These are phyloP conservation scores for Solanum hybrid DNA, from an alignment of 305 asterid genomes.

Conservation along the genomic window DNA sequence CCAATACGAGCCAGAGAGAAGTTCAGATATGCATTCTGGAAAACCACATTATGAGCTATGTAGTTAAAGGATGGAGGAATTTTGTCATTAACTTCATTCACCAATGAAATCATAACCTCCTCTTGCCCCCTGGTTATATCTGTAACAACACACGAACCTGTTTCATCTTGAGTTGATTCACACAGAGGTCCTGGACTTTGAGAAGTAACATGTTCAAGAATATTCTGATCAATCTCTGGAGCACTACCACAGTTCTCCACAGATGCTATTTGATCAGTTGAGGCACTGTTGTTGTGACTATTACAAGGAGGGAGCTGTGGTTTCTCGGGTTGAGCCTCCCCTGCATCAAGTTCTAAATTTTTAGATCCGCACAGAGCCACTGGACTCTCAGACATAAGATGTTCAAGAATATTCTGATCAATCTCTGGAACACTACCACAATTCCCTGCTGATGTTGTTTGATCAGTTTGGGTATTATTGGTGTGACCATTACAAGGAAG, in stretches of 20 bases:
- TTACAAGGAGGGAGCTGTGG: conserved; percentile 23
- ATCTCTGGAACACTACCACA: conserved; percentile 12
- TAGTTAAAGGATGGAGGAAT: conserved; percentile 40
- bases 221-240: conserved; percentile 21
- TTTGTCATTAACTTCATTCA: conserved; percentile 50
- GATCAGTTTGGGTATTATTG: conserved; percentile 14
- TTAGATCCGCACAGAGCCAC: conserved; percentile 9
- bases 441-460: conserved; percentile 18
- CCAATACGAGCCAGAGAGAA: conserved; percentile 44
- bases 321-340: conserved; percentile 13
- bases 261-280: conserved; percentile 19
- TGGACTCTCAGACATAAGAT: conserved; percentile 7
- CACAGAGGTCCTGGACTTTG: conserved; percentile 19
- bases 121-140: conserved; percentile 69
- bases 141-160: conserved; percentile 21
- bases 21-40: conserved; percentile 42
- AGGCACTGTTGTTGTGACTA: conserved; percentile 15
- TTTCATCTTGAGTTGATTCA: conserved; percentile 22
- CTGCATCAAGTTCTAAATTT: conserved; percentile 20
- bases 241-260: conserved; percentile 18
- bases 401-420: conserved; percentile 17
- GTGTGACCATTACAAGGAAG: conserved; percentile 26
- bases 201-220: conserved; percentile 21
- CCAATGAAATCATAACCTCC: conserved; percentile 28
- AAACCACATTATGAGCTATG: conserved; percentile 47